Conservation (phyloP, 306 rosid genomes). For the Lithocarpus polystachyus region DNA sequence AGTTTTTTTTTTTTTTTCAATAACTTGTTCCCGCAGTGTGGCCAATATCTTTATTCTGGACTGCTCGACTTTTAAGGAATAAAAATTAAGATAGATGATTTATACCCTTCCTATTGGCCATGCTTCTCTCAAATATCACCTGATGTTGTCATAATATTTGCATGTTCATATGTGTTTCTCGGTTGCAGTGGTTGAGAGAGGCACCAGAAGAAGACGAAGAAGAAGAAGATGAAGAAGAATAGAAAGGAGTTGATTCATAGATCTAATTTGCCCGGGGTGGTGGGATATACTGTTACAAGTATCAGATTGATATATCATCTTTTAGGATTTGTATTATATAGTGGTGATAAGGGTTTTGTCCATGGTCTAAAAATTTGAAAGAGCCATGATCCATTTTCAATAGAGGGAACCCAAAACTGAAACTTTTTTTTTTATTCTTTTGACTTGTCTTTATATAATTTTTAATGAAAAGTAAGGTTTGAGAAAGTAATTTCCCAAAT, state of each 20-base stretch:
- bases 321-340: conserved; percentile 3
- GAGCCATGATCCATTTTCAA: neutral
- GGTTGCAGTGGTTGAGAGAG: conserved; percentile 74
- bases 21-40: neutral
- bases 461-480: neutral
- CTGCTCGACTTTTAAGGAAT: neutral
- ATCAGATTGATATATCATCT: neutral
- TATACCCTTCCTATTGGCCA: neutral
- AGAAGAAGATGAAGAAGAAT: conserved; percentile 26
- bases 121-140: neutral
- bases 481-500: neutral
- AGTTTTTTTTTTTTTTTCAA: neutral
- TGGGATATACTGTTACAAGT: neutral
- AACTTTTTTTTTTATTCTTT: neutral
- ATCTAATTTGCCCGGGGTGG: neutral
- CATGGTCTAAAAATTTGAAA: neutral
- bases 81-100: neutral
- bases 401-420: neutral
- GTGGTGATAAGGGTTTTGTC: conserved; percentile 14
- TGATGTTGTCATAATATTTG: neutral
- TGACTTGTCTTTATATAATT: neutral
- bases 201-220: conserved; percentile 86
- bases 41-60: neutral
- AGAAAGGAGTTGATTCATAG: conserved; percentile 6
- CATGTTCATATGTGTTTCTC: neutral